Percentiles rank a stretch among this genome's conserved stretches.
These are phyloP conservation scores for Whalleya microplaca DNA, from an alignment of 2,329 filamentous ascomycete species.

Conservation along the genomic window DNA sequence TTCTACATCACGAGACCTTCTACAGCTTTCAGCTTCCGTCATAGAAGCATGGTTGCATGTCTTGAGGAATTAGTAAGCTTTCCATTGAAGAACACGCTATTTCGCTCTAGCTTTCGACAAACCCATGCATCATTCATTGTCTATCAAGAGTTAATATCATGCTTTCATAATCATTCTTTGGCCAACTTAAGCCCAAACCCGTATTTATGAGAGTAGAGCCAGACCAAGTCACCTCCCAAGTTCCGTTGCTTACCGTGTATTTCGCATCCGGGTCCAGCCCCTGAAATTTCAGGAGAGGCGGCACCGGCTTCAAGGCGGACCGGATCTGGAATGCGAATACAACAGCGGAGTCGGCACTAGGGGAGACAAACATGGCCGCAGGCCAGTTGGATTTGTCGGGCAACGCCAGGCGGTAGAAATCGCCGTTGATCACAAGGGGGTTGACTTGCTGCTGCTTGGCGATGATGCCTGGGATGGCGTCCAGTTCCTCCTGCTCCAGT, in stretches of 20 bases:
- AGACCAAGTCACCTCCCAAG: slow-evolving; percentile 50
- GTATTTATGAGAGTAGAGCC: slow-evolving; percentile 66
- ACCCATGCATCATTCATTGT: slow-evolving; percentile 31
- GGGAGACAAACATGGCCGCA: slow-evolving; percentile 61
- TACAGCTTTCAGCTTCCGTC: too few relatives aligned
- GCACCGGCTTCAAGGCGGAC: slow-evolving; percentile 54
- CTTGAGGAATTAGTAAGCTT: not conserved
- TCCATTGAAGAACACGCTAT: too few relatives aligned
- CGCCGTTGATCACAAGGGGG: slow-evolving; percentile 60
- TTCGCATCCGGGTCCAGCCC: slow-evolving; percentile 58
- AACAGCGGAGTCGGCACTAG: slow-evolving; percentile 52
- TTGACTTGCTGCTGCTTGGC: slow-evolving; percentile 59
- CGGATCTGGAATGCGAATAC: slow-evolving; percentile 65
- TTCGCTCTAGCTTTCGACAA: too few relatives aligned
- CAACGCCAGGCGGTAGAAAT: slow-evolving; percentile 61
- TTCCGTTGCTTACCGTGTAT: slow-evolving; percentile 55
- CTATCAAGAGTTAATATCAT: slow-evolving; percentile 59
- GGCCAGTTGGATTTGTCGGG: slow-evolving; percentile 66
- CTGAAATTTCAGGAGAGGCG: slow-evolving; percentile 57
- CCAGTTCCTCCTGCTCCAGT: slow-evolving; percentile 54
- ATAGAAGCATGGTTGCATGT: not conserved
- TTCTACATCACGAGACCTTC: not conserved
- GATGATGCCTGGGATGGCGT: slow-evolving; percentile 57
- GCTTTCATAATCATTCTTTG: slow-evolving; percentile 58
- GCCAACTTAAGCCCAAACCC: slow-evolving; percentile 56